These are phyloP conservation scores for Albizia julibrissin DNA, from an alignment of 306 rosid genomes.

Conservation along the genomic window DNA sequence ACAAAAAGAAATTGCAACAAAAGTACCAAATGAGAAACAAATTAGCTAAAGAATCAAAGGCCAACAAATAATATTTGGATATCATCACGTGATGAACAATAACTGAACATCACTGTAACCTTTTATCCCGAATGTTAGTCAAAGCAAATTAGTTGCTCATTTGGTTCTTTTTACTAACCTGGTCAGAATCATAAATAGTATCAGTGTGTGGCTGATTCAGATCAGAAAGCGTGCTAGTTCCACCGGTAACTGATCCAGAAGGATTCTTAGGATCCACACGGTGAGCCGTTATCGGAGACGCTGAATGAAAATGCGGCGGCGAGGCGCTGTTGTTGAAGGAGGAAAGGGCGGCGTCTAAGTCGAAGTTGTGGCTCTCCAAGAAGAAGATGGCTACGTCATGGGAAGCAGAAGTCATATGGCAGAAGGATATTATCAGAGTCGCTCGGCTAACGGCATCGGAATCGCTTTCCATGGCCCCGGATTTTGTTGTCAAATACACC, in stretches of 20 bases:
- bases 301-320: slow-evolving; percentile 33
- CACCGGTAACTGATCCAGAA: slow-evolving; percentile 47
- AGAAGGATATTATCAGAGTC: slow-evolving; percentile 59
- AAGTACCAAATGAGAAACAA: background rate
- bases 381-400: slow-evolving; percentile 76
- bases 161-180: background rate
- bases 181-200: slow-evolving; percentile 53
- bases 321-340: slow-evolving; percentile 53
- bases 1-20: background rate
- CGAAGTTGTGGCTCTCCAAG: slow-evolving; percentile 83
- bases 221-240: slow-evolving; percentile 67
- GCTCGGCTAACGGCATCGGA: slow-evolving; percentile 36
- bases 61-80: background rate
- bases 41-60: background rate
- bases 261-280: slow-evolving; percentile 42
- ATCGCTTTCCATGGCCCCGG: slow-evolving; percentile 38
- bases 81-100: background rate
- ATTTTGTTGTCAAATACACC: background rate
- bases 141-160: background rate
- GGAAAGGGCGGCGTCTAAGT: slow-evolving; percentile 89
- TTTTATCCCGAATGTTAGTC: background rate
- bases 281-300: slow-evolving; percentile 42
- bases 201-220: slow-evolving; percentile 53
- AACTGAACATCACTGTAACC: background rate
- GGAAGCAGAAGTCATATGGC: slow-evolving; percentile 80